Conservation (phyloP, 305 asterid genomes). For the Lippia alba region DNA sequence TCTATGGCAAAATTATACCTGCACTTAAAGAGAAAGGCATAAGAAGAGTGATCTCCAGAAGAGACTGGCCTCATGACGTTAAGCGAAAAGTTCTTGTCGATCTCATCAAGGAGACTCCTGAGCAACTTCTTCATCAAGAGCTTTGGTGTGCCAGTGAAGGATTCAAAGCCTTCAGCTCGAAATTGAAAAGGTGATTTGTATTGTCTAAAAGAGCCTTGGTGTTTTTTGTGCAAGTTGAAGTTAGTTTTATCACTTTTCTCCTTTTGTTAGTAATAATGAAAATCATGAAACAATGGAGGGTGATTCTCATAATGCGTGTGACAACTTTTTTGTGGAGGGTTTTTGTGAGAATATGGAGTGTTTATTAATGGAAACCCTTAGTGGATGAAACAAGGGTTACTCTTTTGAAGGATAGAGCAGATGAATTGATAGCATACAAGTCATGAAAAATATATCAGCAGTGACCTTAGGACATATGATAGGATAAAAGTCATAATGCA, state of each 20-base stretch:
- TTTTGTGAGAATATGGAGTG: conserved; percentile 13
- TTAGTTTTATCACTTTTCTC: background rate
- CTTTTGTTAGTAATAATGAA: conserved; percentile 24
- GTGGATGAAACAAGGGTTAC: conserved; percentile 12
- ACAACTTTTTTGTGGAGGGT: conserved; percentile 14
- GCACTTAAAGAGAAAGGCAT: conserved; percentile 99
- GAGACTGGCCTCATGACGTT: conserved; percentile 99
- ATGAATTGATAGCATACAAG: conserved; percentile 19
- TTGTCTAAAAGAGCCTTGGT: background rate
- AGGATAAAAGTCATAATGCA: conserved; percentile 7
- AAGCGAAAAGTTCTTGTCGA: conserved; percentile 92
- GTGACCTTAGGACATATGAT: conserved; percentile 29
- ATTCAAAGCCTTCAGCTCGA: conserved; percentile 89
- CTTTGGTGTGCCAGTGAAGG: conserved; percentile 99
- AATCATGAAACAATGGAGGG: conserved; percentile 11
- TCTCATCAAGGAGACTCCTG: conserved; percentile 95
- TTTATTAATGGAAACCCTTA: conserved; percentile 14
- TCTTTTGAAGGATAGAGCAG: conserved; percentile 24
- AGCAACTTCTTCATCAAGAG: conserved; percentile 96
- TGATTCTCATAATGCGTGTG: conserved; percentile 18
- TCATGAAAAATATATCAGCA: conserved; percentile 21
- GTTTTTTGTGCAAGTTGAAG: no score
- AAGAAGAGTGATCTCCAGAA: conserved; percentile 94
- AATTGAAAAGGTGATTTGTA: conserved; percentile 75
- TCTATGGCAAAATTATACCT: conserved; percentile 96